Base-by-base conservation (phyloP, 139 green algal species). In the Edaphochlamys debaryana region DNA sequence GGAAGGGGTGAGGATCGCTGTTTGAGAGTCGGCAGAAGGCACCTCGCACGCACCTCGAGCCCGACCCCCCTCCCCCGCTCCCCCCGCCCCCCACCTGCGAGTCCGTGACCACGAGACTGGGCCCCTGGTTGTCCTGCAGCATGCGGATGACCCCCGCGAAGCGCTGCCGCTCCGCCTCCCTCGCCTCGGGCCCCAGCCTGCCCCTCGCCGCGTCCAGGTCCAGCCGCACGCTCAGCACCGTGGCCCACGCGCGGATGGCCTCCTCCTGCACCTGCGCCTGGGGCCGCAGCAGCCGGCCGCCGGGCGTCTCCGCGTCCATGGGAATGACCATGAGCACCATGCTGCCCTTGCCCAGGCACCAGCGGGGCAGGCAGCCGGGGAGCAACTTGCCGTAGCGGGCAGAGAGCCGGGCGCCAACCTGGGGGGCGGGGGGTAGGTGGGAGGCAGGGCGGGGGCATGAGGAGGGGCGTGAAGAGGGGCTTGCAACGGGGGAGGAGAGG, bases 251-350 rank as follows among this genome's bases (percentile, higher is more conserved):
- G 32, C 91, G 85, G 34, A 94, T 91, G 32, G 89, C 90, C 85
- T 95, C 92, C 75, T 95, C 92, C 87, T 94, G 89, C 54, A 83
- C 64, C 50, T 89, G 67, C 45, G 88, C 91, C 86, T 93, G 90
- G 7, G 91, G 92, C 32, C 90, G 67, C 86, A 95, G 87, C 87
- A 95, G 90, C 73, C 92, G 79, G 85, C 89, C 90, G 54, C 75
- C 87, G 32, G 90, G 90, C 30, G 92, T 94, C 85, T 95, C 92
- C 22, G 90, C 92, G 70, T 95, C 92, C 92, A 95, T 95, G n/a
- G 92, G 92, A 42, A 95, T 92, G 82, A 92, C 91, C 37, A 95
- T 85, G 64, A 95, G 92, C 42, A 95, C 85, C 63, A 80, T 72
- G 45, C 90, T 64, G 3, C 90, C 63, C 0, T 64, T 75, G 23